Base-by-base conservation (phyloP, 202 grass and related monocot species). In the Panicum virgatum region DNA sequence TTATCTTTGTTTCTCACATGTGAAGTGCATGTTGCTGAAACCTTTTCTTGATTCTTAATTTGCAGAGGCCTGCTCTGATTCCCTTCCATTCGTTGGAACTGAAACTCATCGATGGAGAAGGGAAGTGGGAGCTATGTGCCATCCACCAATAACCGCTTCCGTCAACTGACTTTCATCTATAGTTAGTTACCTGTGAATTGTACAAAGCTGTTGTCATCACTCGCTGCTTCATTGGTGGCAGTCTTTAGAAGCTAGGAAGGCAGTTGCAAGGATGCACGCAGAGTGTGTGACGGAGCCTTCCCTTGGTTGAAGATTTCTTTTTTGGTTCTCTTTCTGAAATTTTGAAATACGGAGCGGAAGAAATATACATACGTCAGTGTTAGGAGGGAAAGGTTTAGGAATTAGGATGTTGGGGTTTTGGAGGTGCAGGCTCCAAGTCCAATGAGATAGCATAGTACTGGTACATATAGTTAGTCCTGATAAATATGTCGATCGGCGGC, bases 101-200 rank as follows among this genome's bases (percentile, higher is more conserved):
- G 78, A 99, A 92, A 66, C 90, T 96, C 74, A 92, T 99, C n/a
- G 96, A 99, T 43, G 96, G 92, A 9, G 96, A 96, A 72, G 93
- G 96, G n/a, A 99, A 96, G 38, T 99, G 96, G 93, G 91, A 99
- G 67, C 83, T 96, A 16, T 90, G 93, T 58, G 23, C 53, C 69
- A 98, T 98, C 70, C 78, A 93, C 52, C 86, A 92, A 51, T 91
- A 82, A 90, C 44, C 9, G 7, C 42, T 62, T 75, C 27, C 6
- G 1, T 58, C 42, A 79, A 3, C 81, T 27, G 75, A 30, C 65
- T 80, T 70, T 51, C 15, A 56, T 67, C 5, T 42, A n/a, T n/a
- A n/a, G n/a, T 63, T 77, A 87, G 69, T 14, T 78, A 44, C 46
- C 39, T 36, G 32, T 60, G 12, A 66, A 66, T 38, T 83, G 66